A percentile compares a stretch with the other conserved stretches of the same genome.
These are phyloP conservation scores for Mucuna pruriens DNA, from an alignment of 306 rosid species.

Conservation along the genomic window DNA sequence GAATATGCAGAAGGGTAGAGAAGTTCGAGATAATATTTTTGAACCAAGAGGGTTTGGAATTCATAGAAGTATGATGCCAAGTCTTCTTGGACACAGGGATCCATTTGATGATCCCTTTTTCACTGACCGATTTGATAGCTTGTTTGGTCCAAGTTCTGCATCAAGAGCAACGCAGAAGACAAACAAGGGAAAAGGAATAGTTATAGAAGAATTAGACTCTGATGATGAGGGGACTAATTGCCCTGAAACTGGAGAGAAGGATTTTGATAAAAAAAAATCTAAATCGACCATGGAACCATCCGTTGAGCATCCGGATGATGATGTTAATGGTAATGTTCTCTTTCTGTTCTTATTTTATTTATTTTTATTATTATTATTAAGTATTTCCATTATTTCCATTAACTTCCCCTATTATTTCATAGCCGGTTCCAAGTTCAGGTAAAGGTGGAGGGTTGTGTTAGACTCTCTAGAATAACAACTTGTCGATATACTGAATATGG, in stretches of 20 bases:
- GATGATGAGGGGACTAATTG: constrained; percentile 58
- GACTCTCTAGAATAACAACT: neutral
- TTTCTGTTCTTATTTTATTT: neutral
- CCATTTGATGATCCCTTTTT: constrained; percentile 91
- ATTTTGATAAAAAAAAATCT: constrained; percentile 24
- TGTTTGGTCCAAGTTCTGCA: constrained; percentile 42
- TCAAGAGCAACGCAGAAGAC: constrained; percentile 35
- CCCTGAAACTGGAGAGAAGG: constrained; percentile 38
- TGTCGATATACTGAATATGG: too few species aligned
- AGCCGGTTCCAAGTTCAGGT: neutral
- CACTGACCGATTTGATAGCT: constrained; percentile 53
- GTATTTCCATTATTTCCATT: neutral
- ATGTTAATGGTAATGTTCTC: constrained; percentile 53
- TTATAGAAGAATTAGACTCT: constrained; percentile 67
- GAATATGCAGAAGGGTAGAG: constrained; percentile 65
- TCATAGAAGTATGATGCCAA: constrained; percentile 49
- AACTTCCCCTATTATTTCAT: neutral
- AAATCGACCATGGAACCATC: constrained; percentile 63
- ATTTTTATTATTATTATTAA: neutral
- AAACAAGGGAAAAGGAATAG: constrained; percentile 50
- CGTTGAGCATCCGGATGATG: constrained; percentile 81
- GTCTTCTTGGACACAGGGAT: constrained; percentile 67
- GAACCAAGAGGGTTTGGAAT: constrained; percentile 44
- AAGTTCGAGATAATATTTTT: constrained; percentile 40
- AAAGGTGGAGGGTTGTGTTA: neutral